Percentiles rank a stretch among this genome's conserved stretches.
Conservation (phyloP, 2,329 filamentous ascomycete species). For the Cladosporium colombiae region DNA sequence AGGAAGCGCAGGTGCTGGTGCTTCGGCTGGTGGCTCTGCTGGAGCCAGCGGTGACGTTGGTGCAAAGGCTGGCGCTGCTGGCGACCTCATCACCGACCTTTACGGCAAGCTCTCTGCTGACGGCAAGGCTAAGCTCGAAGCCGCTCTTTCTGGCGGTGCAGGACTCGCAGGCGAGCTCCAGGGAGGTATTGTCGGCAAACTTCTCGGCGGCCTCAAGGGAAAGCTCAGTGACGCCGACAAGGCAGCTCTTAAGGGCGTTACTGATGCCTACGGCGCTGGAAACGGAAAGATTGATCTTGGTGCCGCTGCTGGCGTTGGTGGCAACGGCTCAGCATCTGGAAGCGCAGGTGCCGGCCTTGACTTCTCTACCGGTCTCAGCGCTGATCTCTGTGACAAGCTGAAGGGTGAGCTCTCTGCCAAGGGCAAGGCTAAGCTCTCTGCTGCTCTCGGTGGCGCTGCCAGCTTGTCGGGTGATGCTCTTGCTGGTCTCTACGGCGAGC, state of each 20-base stretch:
- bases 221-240: conserved; percentile 6
- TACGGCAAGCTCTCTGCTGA: conserved; percentile 11
- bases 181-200: conserved; percentile 26
- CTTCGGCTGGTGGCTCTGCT: not conserved
- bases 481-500: conserved; percentile 5
- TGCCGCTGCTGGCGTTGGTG: not conserved
- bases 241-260: not conserved
- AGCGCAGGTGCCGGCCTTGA: not conserved
- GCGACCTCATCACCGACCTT: conserved; percentile 8
- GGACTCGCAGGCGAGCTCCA: conserved; percentile 1
- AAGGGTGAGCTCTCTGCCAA: conserved; percentile 4
- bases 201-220: conserved; percentile 21
- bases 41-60: conserved; percentile 4
- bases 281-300: conserved; percentile 4
- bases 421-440: conserved; percentile 9
- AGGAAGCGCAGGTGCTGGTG: not conserved
- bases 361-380: conserved; percentile 4
- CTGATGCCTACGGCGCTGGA: conserved; percentile 12
- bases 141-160: not conserved
- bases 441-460: conserved; percentile 1
- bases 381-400: not conserved
- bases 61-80: conserved; percentile 13
- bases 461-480: not conserved
- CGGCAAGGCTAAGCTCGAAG: not conserved
- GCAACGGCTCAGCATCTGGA: not conserved